These are phyloP conservation scores for Platanthera zijinensis DNA, from an alignment of 106 monocot genomes.

Conservation along the genomic window DNA sequence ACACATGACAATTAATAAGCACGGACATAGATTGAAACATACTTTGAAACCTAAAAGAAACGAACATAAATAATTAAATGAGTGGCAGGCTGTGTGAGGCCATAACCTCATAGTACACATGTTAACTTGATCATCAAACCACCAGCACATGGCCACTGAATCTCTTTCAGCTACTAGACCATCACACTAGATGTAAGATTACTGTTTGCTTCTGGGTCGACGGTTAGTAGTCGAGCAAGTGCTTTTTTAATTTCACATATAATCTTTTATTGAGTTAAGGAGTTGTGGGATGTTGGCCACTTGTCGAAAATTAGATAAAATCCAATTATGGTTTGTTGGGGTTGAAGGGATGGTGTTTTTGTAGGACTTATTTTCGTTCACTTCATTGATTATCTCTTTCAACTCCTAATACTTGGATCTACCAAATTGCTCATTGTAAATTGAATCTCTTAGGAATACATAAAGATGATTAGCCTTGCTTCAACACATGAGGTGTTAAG, in stretches of 20 bases:
- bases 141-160: background rate
- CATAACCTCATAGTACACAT: background rate
- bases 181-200: background rate
- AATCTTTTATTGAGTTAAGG: background rate
- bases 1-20: no score
- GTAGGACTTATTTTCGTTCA: background rate
- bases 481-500: background rate
- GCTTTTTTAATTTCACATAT: no score
- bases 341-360: background rate
- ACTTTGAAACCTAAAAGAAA: no score
- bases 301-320: background rate
- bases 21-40: no score
- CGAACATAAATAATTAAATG: no score
- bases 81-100: no score
- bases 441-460: background rate
- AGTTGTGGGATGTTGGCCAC: background rate
- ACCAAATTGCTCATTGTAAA: background rate
- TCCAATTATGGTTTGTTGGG: background rate
- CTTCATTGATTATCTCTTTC: no score
- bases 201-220: background rate
- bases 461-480: background rate
- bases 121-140: background rate
- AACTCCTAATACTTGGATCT: background rate
- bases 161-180: background rate
- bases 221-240: background rate